Evolutionary conservation across 495 filamentous ascomycete species (phyloP).

Genomic region (Penicillium pulvis): DNA sequence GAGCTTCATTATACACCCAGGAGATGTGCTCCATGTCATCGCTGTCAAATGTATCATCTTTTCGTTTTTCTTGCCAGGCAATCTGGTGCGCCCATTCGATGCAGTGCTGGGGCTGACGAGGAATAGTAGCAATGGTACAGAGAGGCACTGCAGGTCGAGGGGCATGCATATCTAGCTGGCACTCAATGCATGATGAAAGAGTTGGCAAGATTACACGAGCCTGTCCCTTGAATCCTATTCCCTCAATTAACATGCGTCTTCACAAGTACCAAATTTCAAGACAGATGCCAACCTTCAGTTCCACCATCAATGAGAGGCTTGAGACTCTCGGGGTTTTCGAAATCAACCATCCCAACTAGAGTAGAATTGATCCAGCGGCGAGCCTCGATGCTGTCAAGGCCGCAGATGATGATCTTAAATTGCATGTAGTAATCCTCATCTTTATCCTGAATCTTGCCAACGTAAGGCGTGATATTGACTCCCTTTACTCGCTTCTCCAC

Average conservation of each 20-base stretch:
- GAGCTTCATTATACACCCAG: slow-evolving; percentile 90
- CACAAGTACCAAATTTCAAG: not conserved
- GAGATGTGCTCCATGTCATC: slow-evolving; percentile 97
- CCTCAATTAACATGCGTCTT: slow-evolving; percentile 17
- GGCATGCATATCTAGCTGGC: slow-evolving; percentile 97
- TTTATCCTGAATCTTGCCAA: slow-evolving; percentile 95
- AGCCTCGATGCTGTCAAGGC: slow-evolving; percentile 97
- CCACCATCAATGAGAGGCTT: slow-evolving; percentile 97
- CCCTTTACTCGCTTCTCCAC: slow-evolving; percentile 86
- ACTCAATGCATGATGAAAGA: slow-evolving; percentile 94
- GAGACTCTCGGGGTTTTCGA: slow-evolving; percentile 72
- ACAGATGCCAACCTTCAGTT: slow-evolving; percentile 69
- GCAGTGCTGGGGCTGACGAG: slow-evolving; percentile 96
- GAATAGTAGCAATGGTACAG: slow-evolving; percentile 95
- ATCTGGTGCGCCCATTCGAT: slow-evolving; percentile 99
- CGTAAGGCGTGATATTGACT: slow-evolving; percentile 89
- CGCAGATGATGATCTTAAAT: slow-evolving; percentile 90
- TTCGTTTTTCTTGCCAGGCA: slow-evolving; percentile 64
- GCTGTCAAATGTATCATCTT: slow-evolving; percentile 75
- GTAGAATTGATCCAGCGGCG: slow-evolving; percentile 98
- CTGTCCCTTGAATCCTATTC: slow-evolving; percentile 89
- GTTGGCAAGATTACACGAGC: slow-evolving; percentile 90
- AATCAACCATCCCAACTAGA: slow-evolving; percentile 84
- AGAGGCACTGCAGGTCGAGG: slow-evolving; percentile 91
- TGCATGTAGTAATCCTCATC: slow-evolving; percentile 98